Conservation (phyloP, 768 basidiomycete genomes). For the Panaeolus papilionaceus region DNA sequence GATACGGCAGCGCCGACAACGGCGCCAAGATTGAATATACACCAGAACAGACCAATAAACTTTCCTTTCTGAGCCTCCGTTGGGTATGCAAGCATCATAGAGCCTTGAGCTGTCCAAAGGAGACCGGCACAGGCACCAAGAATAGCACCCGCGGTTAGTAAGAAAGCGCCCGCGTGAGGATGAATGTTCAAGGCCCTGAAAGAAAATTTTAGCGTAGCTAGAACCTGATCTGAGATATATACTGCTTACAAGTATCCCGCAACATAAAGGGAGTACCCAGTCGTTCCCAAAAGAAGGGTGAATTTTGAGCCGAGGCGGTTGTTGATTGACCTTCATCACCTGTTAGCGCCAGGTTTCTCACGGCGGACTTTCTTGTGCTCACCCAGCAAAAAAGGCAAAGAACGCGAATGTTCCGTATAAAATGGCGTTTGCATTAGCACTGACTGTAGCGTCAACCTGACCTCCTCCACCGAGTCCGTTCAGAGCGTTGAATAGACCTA, state of each 20-base stretch:
- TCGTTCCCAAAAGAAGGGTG: slow-evolving; percentile 74
- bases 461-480: slow-evolving; percentile 83
- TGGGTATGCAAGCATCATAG: slow-evolving; percentile 82
- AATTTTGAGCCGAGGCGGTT: slow-evolving; percentile 77
- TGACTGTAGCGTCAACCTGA: slow-evolving; percentile 65
- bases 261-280: slow-evolving; percentile 79
- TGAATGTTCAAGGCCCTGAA: slow-evolving; percentile 74
- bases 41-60: slow-evolving; percentile 83
- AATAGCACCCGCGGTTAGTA: slow-evolving; percentile 73
- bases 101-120: slow-evolving; percentile 84
- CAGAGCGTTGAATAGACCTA: slow-evolving; percentile 79
- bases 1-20: slow-evolving; percentile 81
- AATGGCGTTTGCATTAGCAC: slow-evolving; percentile 73
- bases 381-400: slow-evolving; percentile 63
- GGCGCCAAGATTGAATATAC: slow-evolving; percentile 80
- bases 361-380: slow-evolving; percentile 22
- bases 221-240: not conserved
- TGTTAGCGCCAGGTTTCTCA: not conserved
- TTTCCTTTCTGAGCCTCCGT: slow-evolving; percentile 78
- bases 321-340: slow-evolving; percentile 64
- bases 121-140: slow-evolving; percentile 74
- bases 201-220: not conserved
- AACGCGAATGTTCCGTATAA: slow-evolving; percentile 61
- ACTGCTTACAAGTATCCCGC: slow-evolving; percentile 67
- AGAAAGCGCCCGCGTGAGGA: slow-evolving; percentile 60